Evolutionary conservation across 1,139 yeast genomes (phyloP).

Genomic region (Diutina rugosa): DNA sequence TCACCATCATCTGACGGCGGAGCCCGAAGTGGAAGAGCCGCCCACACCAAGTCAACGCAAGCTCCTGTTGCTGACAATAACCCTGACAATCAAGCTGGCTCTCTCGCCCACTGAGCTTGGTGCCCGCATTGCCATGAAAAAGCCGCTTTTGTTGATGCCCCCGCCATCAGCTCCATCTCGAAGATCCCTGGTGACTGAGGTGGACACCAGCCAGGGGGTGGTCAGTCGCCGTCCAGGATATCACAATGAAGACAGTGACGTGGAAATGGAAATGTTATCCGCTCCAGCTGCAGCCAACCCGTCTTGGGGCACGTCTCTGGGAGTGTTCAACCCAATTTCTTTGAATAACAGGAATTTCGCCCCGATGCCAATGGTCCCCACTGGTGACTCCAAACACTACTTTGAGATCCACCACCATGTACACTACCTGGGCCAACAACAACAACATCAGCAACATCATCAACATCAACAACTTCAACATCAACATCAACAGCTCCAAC

Average conservation of each 20-base stretch:
- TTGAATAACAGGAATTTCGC: neutral
- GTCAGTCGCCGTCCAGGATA: neutral
- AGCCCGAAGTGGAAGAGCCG: neutral
- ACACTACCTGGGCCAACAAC: slow-evolving; percentile 1
- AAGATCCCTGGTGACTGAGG: neutral
- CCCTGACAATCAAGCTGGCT: slow-evolving; percentile 4
- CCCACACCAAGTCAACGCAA: neutral
- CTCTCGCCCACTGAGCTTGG: slow-evolving; percentile 13
- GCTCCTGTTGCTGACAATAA: neutral
- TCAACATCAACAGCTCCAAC: slow-evolving; percentile 1
- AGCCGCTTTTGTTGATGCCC: slow-evolving; percentile 1
- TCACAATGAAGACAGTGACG: neutral
- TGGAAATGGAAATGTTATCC: slow-evolving; percentile 1
- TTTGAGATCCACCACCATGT: neutral
- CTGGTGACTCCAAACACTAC: neutral
- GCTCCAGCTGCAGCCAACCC: neutral
- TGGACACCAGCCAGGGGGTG: neutral
- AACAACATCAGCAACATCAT: neutral
- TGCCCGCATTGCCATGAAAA: slow-evolving; percentile 10
- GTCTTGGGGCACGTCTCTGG: neutral
- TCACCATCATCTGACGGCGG: neutral
- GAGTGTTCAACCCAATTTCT: neutral
- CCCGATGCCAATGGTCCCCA: neutral
- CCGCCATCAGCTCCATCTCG: neutral
- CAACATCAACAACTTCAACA: neutral